Conservation (phyloP, 345 rosid genomes). For the Ailanthus altissimus region DNA sequence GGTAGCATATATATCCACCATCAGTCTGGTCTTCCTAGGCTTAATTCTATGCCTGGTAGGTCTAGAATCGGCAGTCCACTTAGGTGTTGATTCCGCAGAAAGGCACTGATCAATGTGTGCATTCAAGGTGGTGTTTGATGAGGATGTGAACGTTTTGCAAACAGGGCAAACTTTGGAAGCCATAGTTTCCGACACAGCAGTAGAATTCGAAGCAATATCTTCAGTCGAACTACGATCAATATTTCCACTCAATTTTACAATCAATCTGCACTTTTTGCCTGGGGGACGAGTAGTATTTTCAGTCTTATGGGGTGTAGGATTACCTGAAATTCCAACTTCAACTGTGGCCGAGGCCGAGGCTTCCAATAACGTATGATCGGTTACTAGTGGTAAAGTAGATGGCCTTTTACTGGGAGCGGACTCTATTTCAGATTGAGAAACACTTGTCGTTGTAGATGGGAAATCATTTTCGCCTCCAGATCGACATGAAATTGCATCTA, state of each 20-base stretch:
- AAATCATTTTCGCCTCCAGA: constrained; percentile 55
- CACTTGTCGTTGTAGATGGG: constrained; percentile 51
- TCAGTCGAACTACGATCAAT: constrained; percentile 63
- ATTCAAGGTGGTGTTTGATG: constrained; percentile 96
- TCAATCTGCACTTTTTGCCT: constrained; percentile 68
- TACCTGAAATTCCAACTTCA: constrained; percentile 32
- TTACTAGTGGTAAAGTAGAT: constrained; percentile 37
- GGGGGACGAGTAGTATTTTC: constrained; percentile 38
- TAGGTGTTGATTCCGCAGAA: constrained; percentile 62
- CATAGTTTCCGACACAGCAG: constrained; percentile 67
- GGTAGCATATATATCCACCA: constrained; percentile 78
- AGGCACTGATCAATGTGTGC: constrained; percentile 99
- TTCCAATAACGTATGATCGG: constrained; percentile 31
- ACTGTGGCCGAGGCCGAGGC: constrained; percentile 24
- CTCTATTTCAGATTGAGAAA: constrained; percentile 58
- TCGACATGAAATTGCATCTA: constrained; percentile 42
- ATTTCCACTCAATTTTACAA: constrained; percentile 68
- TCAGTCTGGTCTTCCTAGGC: constrained; percentile 69
- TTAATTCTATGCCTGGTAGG: constrained; percentile 67
- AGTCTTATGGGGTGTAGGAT: constrained; percentile 36
- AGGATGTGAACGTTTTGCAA: constrained; percentile 92
- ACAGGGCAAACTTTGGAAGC: constrained; percentile 95
- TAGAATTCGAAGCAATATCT: constrained; percentile 61
- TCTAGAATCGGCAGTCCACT: constrained; percentile 64
- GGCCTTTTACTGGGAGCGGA: constrained; percentile 40